Evolutionary conservation across 257 asterid species (phyloP).

Genomic region (Solanum paucissectum): DNA sequence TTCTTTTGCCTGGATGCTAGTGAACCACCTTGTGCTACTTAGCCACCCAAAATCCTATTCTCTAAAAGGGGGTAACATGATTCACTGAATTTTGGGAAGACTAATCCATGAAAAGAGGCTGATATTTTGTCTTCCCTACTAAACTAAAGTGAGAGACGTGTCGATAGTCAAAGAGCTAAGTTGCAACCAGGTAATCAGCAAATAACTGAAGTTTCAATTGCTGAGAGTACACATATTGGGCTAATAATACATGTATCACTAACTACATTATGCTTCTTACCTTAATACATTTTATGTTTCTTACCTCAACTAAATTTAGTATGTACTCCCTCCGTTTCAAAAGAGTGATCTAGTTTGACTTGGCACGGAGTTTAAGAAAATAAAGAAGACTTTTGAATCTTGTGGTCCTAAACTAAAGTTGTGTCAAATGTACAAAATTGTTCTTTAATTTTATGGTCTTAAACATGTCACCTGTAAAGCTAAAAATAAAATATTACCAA

Average conservation of each 20-base stretch:
- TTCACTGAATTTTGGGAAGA: not conserved
- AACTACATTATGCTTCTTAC: no score
- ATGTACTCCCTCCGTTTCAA: not conserved
- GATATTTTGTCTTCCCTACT: not conserved
- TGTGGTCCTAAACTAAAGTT: no score
- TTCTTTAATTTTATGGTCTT: no score
- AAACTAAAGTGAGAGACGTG: not conserved
- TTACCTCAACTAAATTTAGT: not conserved
- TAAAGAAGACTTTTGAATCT: no score
- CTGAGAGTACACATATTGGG: not conserved
- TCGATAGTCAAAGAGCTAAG: not conserved
- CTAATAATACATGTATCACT: not conserved
- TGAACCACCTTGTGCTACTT: not conserved
- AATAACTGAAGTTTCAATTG: not conserved
- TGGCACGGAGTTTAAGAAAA: no score
- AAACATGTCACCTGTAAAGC: no score
- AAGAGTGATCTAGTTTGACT: no score
- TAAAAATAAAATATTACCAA: no score
- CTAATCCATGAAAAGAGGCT: not conserved
- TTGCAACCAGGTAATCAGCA: not conserved
- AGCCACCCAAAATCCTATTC: not conserved
- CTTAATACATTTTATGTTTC: no score
- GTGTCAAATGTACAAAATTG: no score
- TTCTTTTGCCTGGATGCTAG: not conserved
- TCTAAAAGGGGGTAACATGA: not conserved